Evolutionary conservation across 495 filamentous ascomycete species (phyloP).

Genomic region (Penicillium lividum): DNA sequence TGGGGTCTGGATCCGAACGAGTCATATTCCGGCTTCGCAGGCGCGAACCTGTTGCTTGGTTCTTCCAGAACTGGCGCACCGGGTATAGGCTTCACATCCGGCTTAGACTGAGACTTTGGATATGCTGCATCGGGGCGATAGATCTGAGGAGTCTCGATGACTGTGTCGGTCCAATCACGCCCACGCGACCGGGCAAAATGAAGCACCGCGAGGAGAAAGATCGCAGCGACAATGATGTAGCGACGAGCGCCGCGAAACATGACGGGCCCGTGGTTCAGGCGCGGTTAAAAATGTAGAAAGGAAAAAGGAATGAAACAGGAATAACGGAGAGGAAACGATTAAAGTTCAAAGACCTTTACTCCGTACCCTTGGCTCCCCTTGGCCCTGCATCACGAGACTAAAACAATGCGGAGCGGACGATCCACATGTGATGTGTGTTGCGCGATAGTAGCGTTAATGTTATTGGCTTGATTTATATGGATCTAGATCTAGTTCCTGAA

Average conservation of each 20-base stretch:
- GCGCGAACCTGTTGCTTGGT: slow-evolving; percentile 9
- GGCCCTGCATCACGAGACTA: slow-evolving; percentile 18
- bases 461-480: slow-evolving; percentile 1
- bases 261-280: slow-evolving; percentile 16
- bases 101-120: slow-evolving; percentile 7
- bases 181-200: slow-evolving; percentile 55
- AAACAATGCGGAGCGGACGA: slow-evolving; percentile 14
- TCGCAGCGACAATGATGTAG: slow-evolving; percentile 70
- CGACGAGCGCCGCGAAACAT: slow-evolving; percentile 77
- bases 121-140: slow-evolving; percentile 7
- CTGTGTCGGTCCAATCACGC: slow-evolving; percentile 31
- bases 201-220: slow-evolving; percentile 64
- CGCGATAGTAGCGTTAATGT: neutral
- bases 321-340: neutral
- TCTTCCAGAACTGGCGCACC: slow-evolving; percentile 1
- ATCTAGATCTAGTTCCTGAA: neutral
- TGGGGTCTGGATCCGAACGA: slow-evolving; percentile 1
- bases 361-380: neutral
- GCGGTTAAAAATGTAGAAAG: neutral
- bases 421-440: slow-evolving; percentile 21
- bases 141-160: slow-evolving; percentile 13
- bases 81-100: neutral
- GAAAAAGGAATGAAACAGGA: neutral
- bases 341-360: neutral
- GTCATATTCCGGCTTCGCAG: slow-evolving; percentile 16